Evolutionary conservation across 2,329 filamentous ascomycete genomes (phyloP).

Genomic region (Rutstroemia sydowiana): DNA sequence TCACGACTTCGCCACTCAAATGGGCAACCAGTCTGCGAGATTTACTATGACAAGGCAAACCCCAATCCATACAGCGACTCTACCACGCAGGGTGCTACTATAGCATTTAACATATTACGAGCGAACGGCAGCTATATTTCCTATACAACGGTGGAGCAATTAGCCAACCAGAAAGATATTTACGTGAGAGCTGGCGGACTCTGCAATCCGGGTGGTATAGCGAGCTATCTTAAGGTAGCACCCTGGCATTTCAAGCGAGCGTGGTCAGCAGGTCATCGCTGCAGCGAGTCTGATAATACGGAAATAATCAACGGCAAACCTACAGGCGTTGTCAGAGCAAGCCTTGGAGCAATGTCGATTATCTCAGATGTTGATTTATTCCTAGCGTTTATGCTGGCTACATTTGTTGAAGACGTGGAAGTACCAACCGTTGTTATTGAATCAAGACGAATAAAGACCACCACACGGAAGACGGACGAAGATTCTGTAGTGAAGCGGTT

Average conservation of each 20-base stretch:
- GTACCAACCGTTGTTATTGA: not conserved
- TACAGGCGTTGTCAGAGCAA: slow-evolving; percentile 77
- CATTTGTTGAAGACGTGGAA: slow-evolving; percentile 14
- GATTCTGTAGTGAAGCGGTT: not conserved
- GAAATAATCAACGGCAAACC: slow-evolving; percentile 70
- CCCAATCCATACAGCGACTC: slow-evolving; percentile 16
- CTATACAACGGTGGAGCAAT: slow-evolving; percentile 75
- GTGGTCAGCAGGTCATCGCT: slow-evolving; percentile 77
- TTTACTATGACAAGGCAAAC: slow-evolving; percentile 31
- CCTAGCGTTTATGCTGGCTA: slow-evolving; percentile 58
- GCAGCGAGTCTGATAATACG: slow-evolving; percentile 68
- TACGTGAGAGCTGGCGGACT: slow-evolving; percentile 81
- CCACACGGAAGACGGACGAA: not conserved
- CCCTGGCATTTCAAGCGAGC: slow-evolving; percentile 78
- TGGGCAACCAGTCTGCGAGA: slow-evolving; percentile 21
- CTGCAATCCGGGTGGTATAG: slow-evolving; percentile 85
- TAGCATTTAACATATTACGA: slow-evolving; percentile 76
- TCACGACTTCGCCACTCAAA: slow-evolving; percentile 59
- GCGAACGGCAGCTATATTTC: slow-evolving; percentile 67
- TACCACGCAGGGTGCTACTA: slow-evolving; percentile 55
- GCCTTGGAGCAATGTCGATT: slow-evolving; percentile 85
- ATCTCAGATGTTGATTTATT: slow-evolving; percentile 65
- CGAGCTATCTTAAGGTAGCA: slow-evolving; percentile 59
- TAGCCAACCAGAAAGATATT: slow-evolving; percentile 70
- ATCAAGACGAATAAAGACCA: not conserved